These are phyloP conservation scores for Ustilaginoidea virens DNA, from an alignment of 2,329 filamentous ascomycete genomes.

Conservation along the genomic window DNA sequence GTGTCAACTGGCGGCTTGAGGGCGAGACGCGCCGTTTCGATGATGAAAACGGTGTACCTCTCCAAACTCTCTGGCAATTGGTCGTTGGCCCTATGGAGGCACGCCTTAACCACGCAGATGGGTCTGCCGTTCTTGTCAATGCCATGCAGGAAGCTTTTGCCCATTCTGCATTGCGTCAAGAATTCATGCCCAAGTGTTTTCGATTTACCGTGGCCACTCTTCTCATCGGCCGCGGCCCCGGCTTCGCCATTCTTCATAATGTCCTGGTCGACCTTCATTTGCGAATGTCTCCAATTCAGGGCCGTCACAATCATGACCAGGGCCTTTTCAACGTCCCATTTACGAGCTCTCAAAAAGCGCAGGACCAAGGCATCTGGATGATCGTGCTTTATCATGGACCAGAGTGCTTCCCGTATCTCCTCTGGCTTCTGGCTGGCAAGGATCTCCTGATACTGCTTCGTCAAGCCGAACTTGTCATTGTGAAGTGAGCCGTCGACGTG, in stretches of 20 bases:
- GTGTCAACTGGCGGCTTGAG: conserved; percentile 73
- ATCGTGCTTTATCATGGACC: conserved; percentile 91
- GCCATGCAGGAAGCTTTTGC: conserved; percentile 88
- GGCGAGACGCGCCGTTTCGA: conserved; percentile 83
- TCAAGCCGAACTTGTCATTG: conserved; percentile 89
- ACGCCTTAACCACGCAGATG: conserved; percentile 71
- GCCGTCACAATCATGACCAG: conserved; percentile 89
- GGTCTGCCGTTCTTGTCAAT: conserved; percentile 71
- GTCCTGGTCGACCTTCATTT: conserved; percentile 80
- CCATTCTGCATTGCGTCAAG: conserved; percentile 67
- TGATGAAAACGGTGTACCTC: conserved; percentile 81
- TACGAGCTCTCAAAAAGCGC: conserved; percentile 74
- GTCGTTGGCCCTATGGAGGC: conserved; percentile 67
- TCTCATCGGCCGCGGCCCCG: conserved; percentile 44
- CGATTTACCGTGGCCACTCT: conserved; percentile 35
- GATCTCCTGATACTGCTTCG: conserved; percentile 71
- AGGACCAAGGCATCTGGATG: conserved; percentile 75
- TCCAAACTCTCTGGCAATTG: conserved; percentile 73
- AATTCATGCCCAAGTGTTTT: conserved; percentile 66
- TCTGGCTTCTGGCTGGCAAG: conserved; percentile 64
- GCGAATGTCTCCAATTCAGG: conserved; percentile 74
- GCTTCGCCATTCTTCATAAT: conserved; percentile 67
- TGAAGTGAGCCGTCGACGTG: conserved; percentile 30
- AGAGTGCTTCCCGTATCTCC: conserved; percentile 65
- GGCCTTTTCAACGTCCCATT: conserved; percentile 91